Percentiles rank a stretch among this genome's conserved stretches.
Evolutionary conservation across 2,329 filamentous ascomycete species (phyloP).

Genomic region (Dichotomopilus funicola): DNA sequence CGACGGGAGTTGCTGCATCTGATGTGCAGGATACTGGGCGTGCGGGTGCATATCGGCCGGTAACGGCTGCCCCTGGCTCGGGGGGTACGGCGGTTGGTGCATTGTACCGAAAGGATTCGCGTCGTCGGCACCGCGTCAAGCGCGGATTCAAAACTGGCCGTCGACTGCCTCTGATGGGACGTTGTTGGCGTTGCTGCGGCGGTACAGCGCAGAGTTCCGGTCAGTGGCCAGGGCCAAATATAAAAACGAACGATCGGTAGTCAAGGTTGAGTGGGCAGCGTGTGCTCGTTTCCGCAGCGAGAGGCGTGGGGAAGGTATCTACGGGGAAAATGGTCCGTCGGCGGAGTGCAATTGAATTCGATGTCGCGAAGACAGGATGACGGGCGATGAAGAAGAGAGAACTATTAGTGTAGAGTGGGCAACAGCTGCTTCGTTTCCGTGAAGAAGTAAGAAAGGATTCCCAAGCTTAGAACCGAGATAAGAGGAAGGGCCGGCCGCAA

Average conservation of each 20-base stretch:
- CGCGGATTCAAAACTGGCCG: constrained; percentile 1
- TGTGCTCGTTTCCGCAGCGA: no score
- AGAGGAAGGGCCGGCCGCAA: background rate
- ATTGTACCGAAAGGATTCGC: constrained; percentile 14
- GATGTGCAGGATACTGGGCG: constrained; percentile 16
- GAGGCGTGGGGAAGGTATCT: no score
- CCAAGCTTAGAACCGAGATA: background rate
- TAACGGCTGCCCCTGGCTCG: constrained; percentile 14
- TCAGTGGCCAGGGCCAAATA: background rate
- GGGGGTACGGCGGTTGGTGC: constrained; percentile 19
- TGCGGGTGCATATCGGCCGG: constrained; percentile 18
- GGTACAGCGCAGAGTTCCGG: background rate
- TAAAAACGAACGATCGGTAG: no score
- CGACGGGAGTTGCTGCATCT: constrained; percentile 20
- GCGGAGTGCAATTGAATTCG: no score
- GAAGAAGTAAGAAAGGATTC: background rate
- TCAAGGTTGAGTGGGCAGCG: no score
- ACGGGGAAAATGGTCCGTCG: no score
- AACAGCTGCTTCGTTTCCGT: no score
- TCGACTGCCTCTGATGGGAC: background rate
- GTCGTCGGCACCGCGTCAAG: constrained; percentile 11
- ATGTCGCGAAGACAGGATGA: no score
- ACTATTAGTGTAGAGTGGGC: no score
- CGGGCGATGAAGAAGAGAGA: no score
- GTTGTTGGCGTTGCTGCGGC: background rate